Percentiles rank a stretch among this genome's conserved stretches.
phyloP scores from a whole-genome alignment of 2,329 filamentous ascomycete genomes.

The Knoxdaviesia proteae region DNA sequence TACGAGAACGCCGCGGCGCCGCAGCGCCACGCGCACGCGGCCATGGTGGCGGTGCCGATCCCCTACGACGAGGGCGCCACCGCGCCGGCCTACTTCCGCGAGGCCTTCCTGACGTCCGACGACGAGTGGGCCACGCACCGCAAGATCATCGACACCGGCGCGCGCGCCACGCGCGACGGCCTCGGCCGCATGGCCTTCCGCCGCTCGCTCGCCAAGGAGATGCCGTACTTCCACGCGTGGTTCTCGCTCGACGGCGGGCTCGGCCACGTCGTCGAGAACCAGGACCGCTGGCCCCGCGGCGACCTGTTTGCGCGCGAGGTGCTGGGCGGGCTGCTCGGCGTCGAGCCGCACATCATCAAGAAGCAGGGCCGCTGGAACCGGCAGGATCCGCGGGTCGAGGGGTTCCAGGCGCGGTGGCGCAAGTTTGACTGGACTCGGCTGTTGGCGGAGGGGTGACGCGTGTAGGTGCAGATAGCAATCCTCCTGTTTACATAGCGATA shows the following conservation, averaged over 20 bases:
- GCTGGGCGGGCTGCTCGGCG: conserved; percentile 77
- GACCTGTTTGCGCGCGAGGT: conserved; percentile 87
- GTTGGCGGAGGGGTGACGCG: conserved; percentile 17
- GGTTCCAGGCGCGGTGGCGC: conserved; percentile 67
- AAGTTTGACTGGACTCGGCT: conserved; percentile 76
- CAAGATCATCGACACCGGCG: conserved; percentile 77
- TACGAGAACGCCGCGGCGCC: conserved; percentile 90
- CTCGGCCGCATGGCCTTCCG: conserved; percentile 68
- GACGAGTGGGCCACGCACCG: conserved; percentile 93
- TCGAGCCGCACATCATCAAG: conserved; percentile 65
- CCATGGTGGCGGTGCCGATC: conserved; percentile 68
- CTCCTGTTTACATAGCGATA: too few species aligned
- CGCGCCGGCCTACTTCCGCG: conserved; percentile 83
- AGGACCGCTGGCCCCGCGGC: conserved; percentile 65
- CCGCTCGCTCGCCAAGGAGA: conserved; percentile 69
- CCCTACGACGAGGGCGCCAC: conserved; percentile 82
- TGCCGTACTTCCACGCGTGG: conserved; percentile 98
- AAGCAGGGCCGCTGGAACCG: conserved; percentile 71
- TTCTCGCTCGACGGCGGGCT: conserved; percentile 81
- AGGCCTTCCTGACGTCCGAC: conserved; percentile 73
- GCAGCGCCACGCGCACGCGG: conserved; percentile 60
- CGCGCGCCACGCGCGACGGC: conserved; percentile 39
- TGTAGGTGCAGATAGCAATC: not conserved
- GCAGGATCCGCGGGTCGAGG: conserved; percentile 48
- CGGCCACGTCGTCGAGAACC: conserved; percentile 81